These are phyloP conservation scores for Berberis vulgaris DNA, from an alignment of 164 flowering plant species.

Conservation along the genomic window DNA sequence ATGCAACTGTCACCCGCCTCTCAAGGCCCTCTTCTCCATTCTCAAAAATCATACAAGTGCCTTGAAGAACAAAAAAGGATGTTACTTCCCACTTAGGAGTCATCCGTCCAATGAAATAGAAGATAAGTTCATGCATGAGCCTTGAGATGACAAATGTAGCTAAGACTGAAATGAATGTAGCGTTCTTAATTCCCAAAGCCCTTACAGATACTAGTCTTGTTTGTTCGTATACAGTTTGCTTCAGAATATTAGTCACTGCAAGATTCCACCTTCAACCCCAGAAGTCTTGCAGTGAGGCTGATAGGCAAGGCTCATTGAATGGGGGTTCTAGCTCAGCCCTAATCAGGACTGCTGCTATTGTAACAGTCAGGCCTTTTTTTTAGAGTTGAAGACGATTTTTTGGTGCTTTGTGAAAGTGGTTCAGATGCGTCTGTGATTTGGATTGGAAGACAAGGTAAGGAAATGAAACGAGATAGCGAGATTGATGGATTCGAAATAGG, in stretches of 20 bases:
- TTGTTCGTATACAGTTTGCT: conserved; percentile 13
- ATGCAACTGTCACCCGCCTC: conserved; percentile 3
- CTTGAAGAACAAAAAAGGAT: conserved; percentile 11
- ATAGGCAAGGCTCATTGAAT: conserved; percentile 1
- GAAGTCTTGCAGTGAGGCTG: conserved; percentile 26
- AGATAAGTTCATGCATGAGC: conserved; percentile 9
- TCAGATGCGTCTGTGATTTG: not conserved
- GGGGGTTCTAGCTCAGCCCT: not conserved
- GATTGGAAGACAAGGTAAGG: conserved; percentile 1
- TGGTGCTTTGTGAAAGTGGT: not conserved
- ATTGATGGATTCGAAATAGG: not conserved
- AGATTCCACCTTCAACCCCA: conserved; percentile 2
- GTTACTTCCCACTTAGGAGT: conserved; percentile 12
- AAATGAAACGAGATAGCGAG: not conserved
- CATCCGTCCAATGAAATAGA: not conserved
- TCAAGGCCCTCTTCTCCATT: not conserved
- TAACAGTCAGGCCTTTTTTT: not conserved
- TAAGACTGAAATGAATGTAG: not conserved
- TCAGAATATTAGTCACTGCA: conserved; percentile 13
- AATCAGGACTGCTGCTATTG: not conserved
- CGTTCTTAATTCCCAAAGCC: conserved; percentile 2
- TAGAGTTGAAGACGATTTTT: not conserved
- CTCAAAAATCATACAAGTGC: not conserved
- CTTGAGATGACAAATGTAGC: conserved; percentile 3
- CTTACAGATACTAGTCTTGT: not conserved